Evolutionary conservation across 805 yeast species (phyloP).

Genomic region (Yarrowia yakushimensis): DNA sequence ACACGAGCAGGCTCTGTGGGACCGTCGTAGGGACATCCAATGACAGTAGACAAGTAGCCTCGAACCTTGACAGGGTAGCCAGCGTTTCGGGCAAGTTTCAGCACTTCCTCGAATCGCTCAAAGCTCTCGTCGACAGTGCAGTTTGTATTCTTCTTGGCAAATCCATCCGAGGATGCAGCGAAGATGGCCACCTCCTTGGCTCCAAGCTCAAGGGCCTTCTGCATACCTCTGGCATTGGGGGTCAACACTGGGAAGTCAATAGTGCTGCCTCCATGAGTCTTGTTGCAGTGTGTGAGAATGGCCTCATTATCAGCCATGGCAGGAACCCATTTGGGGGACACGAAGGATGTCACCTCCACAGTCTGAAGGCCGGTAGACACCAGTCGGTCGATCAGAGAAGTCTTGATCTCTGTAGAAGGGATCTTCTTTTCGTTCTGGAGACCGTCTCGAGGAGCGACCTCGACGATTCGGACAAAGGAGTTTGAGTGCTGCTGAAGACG

Average conservation of each 20-base stretch:
- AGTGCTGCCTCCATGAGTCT: background rate
- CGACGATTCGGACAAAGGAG: constrained; percentile 33
- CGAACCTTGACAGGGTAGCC: constrained; percentile 32
- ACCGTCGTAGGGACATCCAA: constrained; percentile 39
- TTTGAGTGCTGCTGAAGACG: constrained; percentile 22
- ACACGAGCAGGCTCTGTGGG: constrained; percentile 35
- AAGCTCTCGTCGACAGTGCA: constrained; percentile 34
- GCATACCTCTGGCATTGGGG: constrained; percentile 36
- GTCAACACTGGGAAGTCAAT: constrained; percentile 35
- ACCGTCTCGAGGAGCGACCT: constrained; percentile 39
- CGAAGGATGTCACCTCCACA: constrained; percentile 37
- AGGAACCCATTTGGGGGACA: constrained; percentile 40
- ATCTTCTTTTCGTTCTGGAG: constrained; percentile 35
- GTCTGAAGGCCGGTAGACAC: constrained; percentile 32
- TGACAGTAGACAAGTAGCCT: constrained; percentile 37
- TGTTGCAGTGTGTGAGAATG: constrained; percentile 25
- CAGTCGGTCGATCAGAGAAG: constrained; percentile 34
- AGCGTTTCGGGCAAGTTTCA: constrained; percentile 30
- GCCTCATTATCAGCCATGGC: constrained; percentile 37
- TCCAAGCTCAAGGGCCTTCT: constrained; percentile 31
- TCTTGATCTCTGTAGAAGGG: constrained; percentile 33
- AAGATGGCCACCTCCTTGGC: constrained; percentile 35
- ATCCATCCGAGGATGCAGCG: constrained; percentile 37
- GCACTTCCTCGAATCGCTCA: constrained; percentile 31
- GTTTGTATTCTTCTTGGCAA: constrained; percentile 36